A percentile compares a stretch with the other conserved stretches of the same genome.
Evolutionary conservation across 2,329 filamentous ascomycete genomes (phyloP).

Genomic region (Chaetomiaceae sp.): DNA sequence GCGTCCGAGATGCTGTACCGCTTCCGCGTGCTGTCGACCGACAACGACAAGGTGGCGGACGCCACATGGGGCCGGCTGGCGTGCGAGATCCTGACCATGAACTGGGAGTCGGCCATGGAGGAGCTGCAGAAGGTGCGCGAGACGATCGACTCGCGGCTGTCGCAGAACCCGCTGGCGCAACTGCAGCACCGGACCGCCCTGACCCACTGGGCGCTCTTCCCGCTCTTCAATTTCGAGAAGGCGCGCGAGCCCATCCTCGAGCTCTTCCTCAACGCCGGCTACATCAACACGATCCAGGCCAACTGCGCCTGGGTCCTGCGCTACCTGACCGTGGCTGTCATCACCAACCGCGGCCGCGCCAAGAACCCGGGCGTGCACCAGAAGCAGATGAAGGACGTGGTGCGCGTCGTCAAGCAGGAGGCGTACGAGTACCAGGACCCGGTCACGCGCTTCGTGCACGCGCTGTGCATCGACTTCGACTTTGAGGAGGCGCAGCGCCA

Average conservation of each 20-base stretch:
- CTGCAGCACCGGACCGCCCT: constrained; percentile 95
- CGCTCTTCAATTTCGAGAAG: constrained; percentile 94
- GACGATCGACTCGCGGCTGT: constrained; percentile 86
- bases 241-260: constrained; percentile 89
- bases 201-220: constrained; percentile 97
- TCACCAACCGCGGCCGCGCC: constrained; percentile 77
- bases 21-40: constrained; percentile 95
- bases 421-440: constrained; percentile 96
- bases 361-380: constrained; percentile 85
- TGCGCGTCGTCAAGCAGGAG: constrained; percentile 93
- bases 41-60: constrained; percentile 93
- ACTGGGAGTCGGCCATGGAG: constrained; percentile 91
- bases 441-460: constrained; percentile 92
- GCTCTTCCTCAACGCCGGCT: constrained; percentile 92
- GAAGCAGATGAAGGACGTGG: constrained; percentile 96
- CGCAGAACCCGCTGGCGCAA: constrained; percentile 93
- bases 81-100: constrained; percentile 87
- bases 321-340: constrained; percentile 89
- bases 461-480: constrained; percentile 91
- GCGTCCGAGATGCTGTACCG: constrained; percentile 93
- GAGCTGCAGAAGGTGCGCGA: constrained; percentile 88
- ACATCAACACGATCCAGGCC: constrained; percentile 99
- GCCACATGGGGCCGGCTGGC: constrained; percentile 98
- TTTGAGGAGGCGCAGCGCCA: constrained; percentile 94
- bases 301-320: constrained; percentile 93